Evolutionary conservation across 495 filamentous ascomycete genomes (phyloP), one percentile per base, ranked within the genome.

Genomic region (Friedmanniomyces simplex): DNA sequence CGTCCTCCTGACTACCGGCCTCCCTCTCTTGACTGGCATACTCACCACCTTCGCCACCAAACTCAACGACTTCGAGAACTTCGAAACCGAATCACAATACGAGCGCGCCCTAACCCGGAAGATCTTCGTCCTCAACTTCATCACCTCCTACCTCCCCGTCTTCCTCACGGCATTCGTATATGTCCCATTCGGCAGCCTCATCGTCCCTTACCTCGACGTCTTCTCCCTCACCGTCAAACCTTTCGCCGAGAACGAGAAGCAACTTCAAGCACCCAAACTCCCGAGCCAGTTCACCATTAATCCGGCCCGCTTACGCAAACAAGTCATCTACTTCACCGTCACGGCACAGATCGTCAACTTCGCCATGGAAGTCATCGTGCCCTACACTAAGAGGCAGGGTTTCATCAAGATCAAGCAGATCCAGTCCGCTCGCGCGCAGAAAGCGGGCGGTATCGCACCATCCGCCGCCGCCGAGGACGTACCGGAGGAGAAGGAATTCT

Each of bases 141-240:
- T 98, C 66, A 96, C 89, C 12, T 96, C 93, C 0, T 98, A 97
- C 66, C 80, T 96, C 2, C 86, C 89, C 0, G 82, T 98, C 30
- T 85, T 95, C 69, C 74, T 98, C 14, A 97, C 93, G 0, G 90
- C 93, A 8, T 98, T 98, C 67, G 84, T 98, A 53, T 98, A 98
- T 63, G 87, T 98, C 24, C 94, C 93, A 0, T 98, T 96, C 69
- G 93, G 87, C 8, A 84, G 81, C 62, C 62, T 87, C 32, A 83
- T 98, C 53, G 87, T 95, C 0, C 93, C 93, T 0, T 86, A 96
- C 59, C 79, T 98, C 13, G 87, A 96, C 64, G 70, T 97, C 51
- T 94, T 96, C 73, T 80, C 79, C 56, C 64, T 90, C 37, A 88
- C 88, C 0, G 83, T 88, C 0, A 81, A 80, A 54, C 83, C 82